Evolutionary conservation across 2,329 filamentous ascomycete species (phyloP).

Genomic region (Cladosporium sp.): DNA sequence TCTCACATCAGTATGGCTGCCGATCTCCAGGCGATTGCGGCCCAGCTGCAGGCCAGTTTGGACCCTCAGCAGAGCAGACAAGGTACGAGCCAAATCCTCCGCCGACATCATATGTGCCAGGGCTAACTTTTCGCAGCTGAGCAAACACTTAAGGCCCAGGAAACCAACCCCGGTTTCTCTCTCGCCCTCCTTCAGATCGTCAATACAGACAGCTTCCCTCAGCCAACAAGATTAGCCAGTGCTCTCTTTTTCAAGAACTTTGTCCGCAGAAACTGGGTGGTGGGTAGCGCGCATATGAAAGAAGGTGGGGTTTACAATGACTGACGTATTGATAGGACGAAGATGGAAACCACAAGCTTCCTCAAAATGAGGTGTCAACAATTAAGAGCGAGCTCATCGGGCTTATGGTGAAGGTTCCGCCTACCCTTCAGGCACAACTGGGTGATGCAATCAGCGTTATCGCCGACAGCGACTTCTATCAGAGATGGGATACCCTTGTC

Average conservation of each 20-base stretch:
- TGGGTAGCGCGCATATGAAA: conserved; percentile 36
- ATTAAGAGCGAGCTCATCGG: conserved; percentile 96
- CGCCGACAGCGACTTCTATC: conserved; percentile 95
- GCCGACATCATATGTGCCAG: conserved; percentile 1
- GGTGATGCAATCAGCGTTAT: conserved; percentile 96
- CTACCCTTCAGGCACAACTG: conserved; percentile 83
- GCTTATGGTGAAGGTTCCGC: conserved; percentile 87
- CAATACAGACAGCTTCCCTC: conserved; percentile 63
- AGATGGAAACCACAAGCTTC: conserved; percentile 87
- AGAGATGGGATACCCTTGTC: conserved; percentile 92
- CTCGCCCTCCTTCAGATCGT: conserved; percentile 83
- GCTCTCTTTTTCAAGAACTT: conserved; percentile 99
- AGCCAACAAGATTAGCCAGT: conserved; percentile 76
- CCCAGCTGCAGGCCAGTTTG: conserved; percentile 84
- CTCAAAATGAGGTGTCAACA: conserved; percentile 70
- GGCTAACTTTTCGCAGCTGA: conserved; percentile 58
- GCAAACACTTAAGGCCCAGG: conserved; percentile 67
- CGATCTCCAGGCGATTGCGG: conserved; percentile 60
- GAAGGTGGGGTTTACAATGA: not conserved
- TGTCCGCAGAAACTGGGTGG: conserved; percentile 86
- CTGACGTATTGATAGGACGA: conserved; percentile 56
- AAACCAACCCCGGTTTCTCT: conserved; percentile 81
- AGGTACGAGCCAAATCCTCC: conserved; percentile 51
- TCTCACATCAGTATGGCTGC: conserved; percentile 47
- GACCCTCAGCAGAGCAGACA: conserved; percentile 83